phyloP scores from a whole-genome alignment of 768 basidiomycete genomes.

The Kwoniella pini region DNA sequence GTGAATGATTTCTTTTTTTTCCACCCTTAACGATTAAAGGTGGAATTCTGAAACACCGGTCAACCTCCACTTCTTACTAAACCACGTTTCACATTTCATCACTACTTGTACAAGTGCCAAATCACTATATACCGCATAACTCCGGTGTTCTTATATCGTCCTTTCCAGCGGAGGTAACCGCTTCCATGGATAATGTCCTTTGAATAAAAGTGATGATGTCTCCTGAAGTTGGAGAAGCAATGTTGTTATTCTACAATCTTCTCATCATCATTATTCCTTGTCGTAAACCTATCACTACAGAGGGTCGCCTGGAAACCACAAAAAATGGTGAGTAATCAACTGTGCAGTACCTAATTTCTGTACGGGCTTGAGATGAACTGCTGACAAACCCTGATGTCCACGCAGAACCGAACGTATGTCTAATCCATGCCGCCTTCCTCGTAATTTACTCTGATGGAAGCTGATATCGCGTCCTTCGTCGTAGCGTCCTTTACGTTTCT shows the following conservation, averaged over 20 bases:
- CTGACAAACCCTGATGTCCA: neutral
- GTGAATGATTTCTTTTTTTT: constrained; percentile 10
- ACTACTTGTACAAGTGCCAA: neutral
- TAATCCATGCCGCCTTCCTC: neutral
- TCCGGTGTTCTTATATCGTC: too few relatives aligned
- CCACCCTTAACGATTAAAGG: neutral
- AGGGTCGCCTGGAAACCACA: too few relatives aligned
- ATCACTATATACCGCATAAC: neutral
- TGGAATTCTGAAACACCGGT: constrained; percentile 6
- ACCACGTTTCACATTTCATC: constrained; percentile 2
- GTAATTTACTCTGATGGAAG: neutral
- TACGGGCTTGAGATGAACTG: neutral
- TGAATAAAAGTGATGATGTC: too few relatives aligned
- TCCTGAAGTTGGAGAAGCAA: too few relatives aligned
- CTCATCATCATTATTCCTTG: too few relatives aligned
- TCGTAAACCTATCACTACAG: too few relatives aligned
- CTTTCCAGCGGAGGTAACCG: too few relatives aligned
- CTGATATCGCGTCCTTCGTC: neutral
- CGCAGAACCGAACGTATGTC: constrained; percentile 36
- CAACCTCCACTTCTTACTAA: neutral
- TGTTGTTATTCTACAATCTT: too few relatives aligned
- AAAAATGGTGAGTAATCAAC: constrained; percentile 2
- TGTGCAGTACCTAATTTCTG: too few relatives aligned
- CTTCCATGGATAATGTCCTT: too few relatives aligned
- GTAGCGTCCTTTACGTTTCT: constrained; percentile 50